phyloP scores from a whole-genome alignment of 306 rosid species.

The Prunus mira region DNA sequence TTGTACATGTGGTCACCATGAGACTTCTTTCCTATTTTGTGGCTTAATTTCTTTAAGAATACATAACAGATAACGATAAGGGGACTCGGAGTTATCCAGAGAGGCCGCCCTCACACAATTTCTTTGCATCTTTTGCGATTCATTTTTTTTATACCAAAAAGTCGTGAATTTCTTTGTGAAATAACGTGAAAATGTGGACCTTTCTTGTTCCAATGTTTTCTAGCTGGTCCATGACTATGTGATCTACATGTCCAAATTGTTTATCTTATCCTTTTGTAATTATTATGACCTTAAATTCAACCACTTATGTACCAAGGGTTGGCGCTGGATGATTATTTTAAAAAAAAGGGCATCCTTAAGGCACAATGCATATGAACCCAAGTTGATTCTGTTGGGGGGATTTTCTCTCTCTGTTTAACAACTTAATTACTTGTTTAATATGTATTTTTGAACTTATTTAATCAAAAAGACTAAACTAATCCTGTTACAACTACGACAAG shows the following conservation, averaged over 20 bases:
- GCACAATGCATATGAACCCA: conserved; percentile 4
- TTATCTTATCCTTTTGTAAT: conserved; percentile 15
- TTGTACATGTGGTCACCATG: conserved; percentile 12
- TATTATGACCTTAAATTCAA: conserved; percentile 17
- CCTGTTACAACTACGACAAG: no score
- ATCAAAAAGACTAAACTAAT: not conserved
- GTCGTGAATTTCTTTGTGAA: conserved; percentile 10
- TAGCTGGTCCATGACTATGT: not conserved
- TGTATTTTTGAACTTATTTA: not conserved
- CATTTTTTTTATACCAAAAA: conserved; percentile 2
- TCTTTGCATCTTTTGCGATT: conserved; percentile 13
- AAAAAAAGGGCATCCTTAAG: not conserved
- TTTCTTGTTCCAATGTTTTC: not conserved
- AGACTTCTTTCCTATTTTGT: conserved; percentile 9
- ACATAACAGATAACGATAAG: no score
- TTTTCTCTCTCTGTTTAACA: not conserved
- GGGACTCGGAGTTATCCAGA: conserved; percentile 10
- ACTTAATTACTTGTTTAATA: conserved; percentile 1
- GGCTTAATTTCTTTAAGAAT: not conserved
- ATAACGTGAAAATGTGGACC: conserved; percentile 22
- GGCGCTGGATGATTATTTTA: not conserved
- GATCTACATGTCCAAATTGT: not conserved
- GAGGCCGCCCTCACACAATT: not conserved
- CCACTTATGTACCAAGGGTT: conserved; percentile 5
- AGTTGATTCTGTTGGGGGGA: not conserved